phyloP scores from a whole-genome alignment of 768 basidiomycete genomes.

The Cystobasidium tubakii region DNA sequence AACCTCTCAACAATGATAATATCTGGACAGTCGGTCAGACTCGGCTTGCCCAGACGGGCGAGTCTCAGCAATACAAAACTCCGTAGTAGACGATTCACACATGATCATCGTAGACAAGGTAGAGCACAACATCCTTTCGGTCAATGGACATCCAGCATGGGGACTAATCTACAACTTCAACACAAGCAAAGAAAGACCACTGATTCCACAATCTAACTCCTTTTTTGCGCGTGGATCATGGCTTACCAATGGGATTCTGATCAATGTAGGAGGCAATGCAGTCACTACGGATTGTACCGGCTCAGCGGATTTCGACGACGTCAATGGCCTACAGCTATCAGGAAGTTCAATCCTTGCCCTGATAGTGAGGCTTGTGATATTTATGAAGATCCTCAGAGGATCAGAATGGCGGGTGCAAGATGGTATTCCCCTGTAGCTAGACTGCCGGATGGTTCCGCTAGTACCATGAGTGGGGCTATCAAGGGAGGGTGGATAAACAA shows the following conservation, averaged over 20 bases:
- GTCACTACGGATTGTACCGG: constrained; percentile 36
- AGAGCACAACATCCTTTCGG: constrained; percentile 40
- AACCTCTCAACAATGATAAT: background rate
- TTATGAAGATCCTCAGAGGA: constrained; percentile 69
- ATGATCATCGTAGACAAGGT: constrained; percentile 43
- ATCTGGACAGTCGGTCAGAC: background rate
- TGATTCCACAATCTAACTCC: constrained; percentile 69
- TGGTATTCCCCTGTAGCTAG: constrained; percentile 51
- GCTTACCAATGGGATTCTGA: constrained; percentile 47
- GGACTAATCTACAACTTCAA: constrained; percentile 40
- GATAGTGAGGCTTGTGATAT: constrained; percentile 61
- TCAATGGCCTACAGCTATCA: constrained; percentile 65
- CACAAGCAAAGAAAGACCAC: constrained; percentile 49
- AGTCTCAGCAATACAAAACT: constrained; percentile 56
- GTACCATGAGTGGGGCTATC: constrained; percentile 57
- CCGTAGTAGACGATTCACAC: constrained; percentile 21
- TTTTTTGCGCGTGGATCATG: constrained; percentile 47
- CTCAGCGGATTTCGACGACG: constrained; percentile 69
- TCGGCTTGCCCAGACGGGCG: background rate
- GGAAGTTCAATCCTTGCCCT: constrained; percentile 72
- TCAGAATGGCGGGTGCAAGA: constrained; percentile 66
- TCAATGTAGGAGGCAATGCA: constrained; percentile 45
- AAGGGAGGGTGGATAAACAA: constrained; percentile 70
- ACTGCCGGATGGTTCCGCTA: constrained; percentile 66
- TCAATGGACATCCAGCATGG: constrained; percentile 38